Evolutionary conservation across 1,284 basidiomycete species (phyloP), one percentile per base, ranked within the genome.

Genomic region (Ustilago crameri): DNA sequence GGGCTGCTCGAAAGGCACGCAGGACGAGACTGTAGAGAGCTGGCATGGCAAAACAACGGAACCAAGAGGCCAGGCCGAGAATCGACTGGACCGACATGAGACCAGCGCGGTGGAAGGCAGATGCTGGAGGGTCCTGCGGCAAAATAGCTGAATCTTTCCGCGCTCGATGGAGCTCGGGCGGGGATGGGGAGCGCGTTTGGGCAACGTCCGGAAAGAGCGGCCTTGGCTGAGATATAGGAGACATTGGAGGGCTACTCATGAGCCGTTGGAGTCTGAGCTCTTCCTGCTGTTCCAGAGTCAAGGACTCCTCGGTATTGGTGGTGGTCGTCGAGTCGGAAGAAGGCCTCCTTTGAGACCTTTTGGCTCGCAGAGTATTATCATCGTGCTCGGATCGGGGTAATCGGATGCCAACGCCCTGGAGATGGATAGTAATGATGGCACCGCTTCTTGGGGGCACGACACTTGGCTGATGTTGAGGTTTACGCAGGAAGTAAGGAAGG

Each of bases 351-450:
- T 37, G 12, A 15, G 43, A 4, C 7, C 27, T 26, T 24, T 45
- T n/a, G 7, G 24, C 15, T 37, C 10, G 23, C 34, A 32, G 15
- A n/a, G 41, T 35, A 1, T 42, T 37, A 18, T 43, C 24, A 20
- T 46, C 49, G 5, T 45, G 48, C 27, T 48, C 32, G 14, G 55
- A 64, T 32, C 54, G 64, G 1, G 77, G 74, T 4, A 79, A 37
- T 24, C 61, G 65, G 8, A 78, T 54, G 26, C 73, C 75, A 18
- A 79, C 65, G 43, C 77, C 77, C 35, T 78, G 74, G 4, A 79
- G 59, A 27, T 75, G 66, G 15, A 79, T 47, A 3, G 77, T 79
- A 44, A 77, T 42, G 54, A 70, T 65, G 14, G 67, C 61, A 4
- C 57, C 51, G 43, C 61, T 56, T 24, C 27, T 51, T 2, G 45